Percentiles rank a stretch among this genome's conserved stretches.
Conservation (phyloP, 768 basidiomycete genomes). For the Lactarius hengduanensis region DNA sequence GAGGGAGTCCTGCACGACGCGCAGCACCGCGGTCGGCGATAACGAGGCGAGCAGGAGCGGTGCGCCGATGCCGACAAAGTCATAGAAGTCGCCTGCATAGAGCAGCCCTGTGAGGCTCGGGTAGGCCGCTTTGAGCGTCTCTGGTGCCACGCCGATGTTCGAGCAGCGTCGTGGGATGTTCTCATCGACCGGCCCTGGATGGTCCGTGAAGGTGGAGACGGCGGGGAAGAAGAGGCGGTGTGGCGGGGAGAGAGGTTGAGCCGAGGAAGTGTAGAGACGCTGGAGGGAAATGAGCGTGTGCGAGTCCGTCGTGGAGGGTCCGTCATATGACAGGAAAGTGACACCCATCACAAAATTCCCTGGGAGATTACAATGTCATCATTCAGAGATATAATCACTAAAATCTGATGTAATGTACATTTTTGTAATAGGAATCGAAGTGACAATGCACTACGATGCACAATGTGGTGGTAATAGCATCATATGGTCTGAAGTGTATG, state of each 20-base stretch:
- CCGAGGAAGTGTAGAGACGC: conserved; percentile 53
- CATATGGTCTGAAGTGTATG: no score
- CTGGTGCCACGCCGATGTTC: conserved; percentile 33
- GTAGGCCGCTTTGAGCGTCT: conserved; percentile 62
- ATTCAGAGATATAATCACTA: no score
- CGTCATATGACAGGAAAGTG: conserved; percentile 49
- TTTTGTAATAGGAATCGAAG: no score
- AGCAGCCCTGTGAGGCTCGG: conserved; percentile 59
- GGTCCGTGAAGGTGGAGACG: conserved; percentile 57
- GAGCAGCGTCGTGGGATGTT: conserved; percentile 34
- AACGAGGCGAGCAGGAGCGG: conserved; percentile 77
- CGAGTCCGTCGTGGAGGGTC: conserved; percentile 43
- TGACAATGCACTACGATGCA: no score
- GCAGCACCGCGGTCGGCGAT: conserved; percentile 77
- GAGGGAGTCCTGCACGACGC: conserved; percentile 27
- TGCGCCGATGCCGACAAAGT: conserved; percentile 62
- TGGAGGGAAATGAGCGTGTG: conserved; percentile 75
- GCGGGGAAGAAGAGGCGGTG: conserved; percentile 72
- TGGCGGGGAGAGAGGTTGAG: conserved; percentile 30
- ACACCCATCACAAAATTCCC: conserved; percentile 41
- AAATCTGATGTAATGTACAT: no score
- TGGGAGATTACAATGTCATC: no score
- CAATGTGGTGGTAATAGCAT: no score
- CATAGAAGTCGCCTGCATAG: conserved; percentile 75
- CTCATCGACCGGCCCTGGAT: conserved; percentile 34